A percentile compares a stretch with the other conserved stretches of the same genome.
Evolutionary conservation across 768 basidiomycete genomes (phyloP).

Genomic region (Naematelia encephala): DNA sequence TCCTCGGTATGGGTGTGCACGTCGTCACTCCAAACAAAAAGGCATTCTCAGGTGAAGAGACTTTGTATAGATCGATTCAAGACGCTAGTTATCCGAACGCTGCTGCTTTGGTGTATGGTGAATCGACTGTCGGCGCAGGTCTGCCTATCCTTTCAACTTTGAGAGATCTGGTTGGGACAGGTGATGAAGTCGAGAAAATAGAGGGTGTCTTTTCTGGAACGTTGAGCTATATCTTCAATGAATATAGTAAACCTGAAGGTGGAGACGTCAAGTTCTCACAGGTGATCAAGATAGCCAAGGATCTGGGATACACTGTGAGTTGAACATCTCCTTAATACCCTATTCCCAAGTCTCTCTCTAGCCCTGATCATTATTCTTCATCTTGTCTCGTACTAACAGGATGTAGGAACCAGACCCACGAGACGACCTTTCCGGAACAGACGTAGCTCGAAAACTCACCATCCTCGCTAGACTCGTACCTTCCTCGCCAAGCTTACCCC

Average conservation of each 20-base stretch:
- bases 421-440: conserved; percentile 93
- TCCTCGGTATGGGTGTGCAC: conserved; percentile 72
- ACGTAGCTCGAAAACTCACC: conserved; percentile 94
- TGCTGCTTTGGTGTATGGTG: conserved; percentile 57
- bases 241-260: conserved; percentile 70
- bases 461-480: conserved; percentile 75
- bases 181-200: conserved; percentile 88
- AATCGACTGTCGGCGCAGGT: conserved; percentile 94
- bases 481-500: conserved; percentile 57
- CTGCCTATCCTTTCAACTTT: conserved; percentile 86
- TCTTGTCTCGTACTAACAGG: neutral
- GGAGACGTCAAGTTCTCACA: conserved; percentile 69
- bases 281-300: conserved; percentile 80
- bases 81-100: conserved; percentile 60
- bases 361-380: neutral
- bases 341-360: neutral
- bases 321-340: neutral
- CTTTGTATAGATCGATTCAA: conserved; percentile 68
- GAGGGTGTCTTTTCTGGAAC: conserved; percentile 98
- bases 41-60: conserved; percentile 72
- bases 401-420: conserved; percentile 90
- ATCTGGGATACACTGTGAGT: conserved; percentile 87
- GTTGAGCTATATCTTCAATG: conserved; percentile 98
- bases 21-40: conserved; percentile 98
- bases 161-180: conserved; percentile 85